Base-by-base conservation (phyloP, 495 filamentous ascomycete genomes). In the Penicillium malachiteum region DNA sequence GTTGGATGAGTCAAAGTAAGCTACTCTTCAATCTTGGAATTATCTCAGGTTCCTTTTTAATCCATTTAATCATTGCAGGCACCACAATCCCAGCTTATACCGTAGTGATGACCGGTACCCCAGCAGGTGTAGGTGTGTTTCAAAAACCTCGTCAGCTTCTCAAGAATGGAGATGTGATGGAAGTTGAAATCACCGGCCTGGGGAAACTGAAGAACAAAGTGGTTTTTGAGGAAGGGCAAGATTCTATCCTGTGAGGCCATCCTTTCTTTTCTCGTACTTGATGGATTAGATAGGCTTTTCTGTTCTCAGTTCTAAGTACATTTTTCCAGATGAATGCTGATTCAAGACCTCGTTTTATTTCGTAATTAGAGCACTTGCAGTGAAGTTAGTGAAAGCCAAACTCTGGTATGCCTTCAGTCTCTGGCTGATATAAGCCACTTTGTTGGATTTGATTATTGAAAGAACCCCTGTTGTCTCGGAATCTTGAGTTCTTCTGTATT, bases 41-140 rank as follows among this genome's bases (percentile, higher is more conserved):
- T 37, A 2, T 13, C 21, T 4, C 4, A 26, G 21, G 34, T 10
- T 7, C 34, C 2, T 10, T 37, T 7, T 7, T 9, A 37, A 37
- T 9, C 12, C 2, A 37, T 37, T 5, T 37, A 2, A 37, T 3
- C 7, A 37, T 13, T 2, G 8, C 33, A 59, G 88, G 87, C 35
- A 88, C 86, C 17, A 90, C 87, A 5, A 63, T 90, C 35, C 62
- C 86, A 34, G 84, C 85, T 2, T 86, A 87, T 14, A 55, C 45
- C 1, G 52, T 43, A n/a, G 45, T 55, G 4, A 55, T 55, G 52
- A 55, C 52, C 0, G 52, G 52, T 0, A 55, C 45, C 11, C 52
- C 52, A 5, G 52, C 52, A 10, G 52, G 52, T 17, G 52, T 55
- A 3, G 52, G 52, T 1, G 30, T 49, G 14, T 55, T 55, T n/a